Base-by-base conservation (phyloP, 441 rosid genomes). In the Flueggea neowawraea region DNA sequence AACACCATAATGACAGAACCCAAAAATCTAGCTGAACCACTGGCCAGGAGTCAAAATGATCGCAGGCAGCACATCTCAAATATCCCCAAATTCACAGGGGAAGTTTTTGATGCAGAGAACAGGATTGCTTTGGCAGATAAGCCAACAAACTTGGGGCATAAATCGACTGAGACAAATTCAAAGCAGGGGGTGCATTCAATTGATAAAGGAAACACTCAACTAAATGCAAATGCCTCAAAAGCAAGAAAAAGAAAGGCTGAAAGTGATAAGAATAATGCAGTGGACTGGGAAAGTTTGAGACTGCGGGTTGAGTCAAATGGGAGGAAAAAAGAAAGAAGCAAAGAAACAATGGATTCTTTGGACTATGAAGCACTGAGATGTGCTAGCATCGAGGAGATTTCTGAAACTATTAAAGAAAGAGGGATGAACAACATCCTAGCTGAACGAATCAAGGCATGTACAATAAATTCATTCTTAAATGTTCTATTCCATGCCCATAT, bases 401-500 rank as follows among this genome's bases (percentile, higher is more conserved):
- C 98, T 44, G 72, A 81, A 0, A 60, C 89, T 41, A 95, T 95
- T 51, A 90, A 80, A 78, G 97, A 81, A 66, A 78, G 99, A 66
- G 99, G 99, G 44, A 93, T 92, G 96, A 93, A 92, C 78, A 82
- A 90, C 73, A 78, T 92, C 94, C 77, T 95, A 68, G 98, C 98
- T n/a, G 91, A 75, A 68, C 76, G 99, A 61, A 95, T 92, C 44
- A 76, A 95, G 96, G 99, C 85, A 81, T 39, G 52, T 16, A 31
- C 15, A 64, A 45, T 58, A 32, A 56, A 47, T 53, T 68, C 44
- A 63, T 57, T 62, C 57, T 53, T 22, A 47, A 3, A 10, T 10
- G 50, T 47, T 47, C 50, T 4, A 47, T 47, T 47, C 14, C 50
- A 47, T 47, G 50, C 12, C 12, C 50, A 47, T 47, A 47, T 47